Evolutionary conservation across 1,284 basidiomycete species (phyloP).

Genomic region (Tilletia caries): DNA sequence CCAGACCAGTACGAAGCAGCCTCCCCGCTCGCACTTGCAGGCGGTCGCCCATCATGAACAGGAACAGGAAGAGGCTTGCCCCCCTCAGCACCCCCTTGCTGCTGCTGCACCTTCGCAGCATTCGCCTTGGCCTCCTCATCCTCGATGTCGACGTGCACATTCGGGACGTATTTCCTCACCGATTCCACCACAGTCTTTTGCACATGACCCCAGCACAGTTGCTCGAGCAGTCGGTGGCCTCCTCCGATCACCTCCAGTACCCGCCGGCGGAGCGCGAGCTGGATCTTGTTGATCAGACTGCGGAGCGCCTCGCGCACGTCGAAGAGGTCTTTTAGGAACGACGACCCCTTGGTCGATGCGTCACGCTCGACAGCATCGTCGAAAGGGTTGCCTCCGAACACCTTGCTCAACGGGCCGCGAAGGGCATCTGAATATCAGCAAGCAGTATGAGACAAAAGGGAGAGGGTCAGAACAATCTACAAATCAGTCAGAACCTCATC

Average conservation of each 20-base stretch:
- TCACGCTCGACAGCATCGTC: neutral
- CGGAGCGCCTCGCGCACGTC: constrained; percentile 7
- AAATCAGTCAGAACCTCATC: too few species aligned
- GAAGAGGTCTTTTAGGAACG: constrained; percentile 12
- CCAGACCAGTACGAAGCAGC: constrained; percentile 11
- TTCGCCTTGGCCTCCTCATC: constrained; percentile 13
- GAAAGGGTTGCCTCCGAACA: constrained; percentile 17
- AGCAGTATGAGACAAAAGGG: neutral
- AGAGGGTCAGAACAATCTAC: neutral
- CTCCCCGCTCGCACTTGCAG: neutral
- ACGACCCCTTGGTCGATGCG: neutral
- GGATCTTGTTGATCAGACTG: constrained; percentile 7
- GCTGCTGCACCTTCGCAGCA: neutral
- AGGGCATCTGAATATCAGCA: constrained; percentile 9
- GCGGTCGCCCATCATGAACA: constrained; percentile 7
- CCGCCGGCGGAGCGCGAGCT: constrained; percentile 12
- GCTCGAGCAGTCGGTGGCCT: constrained; percentile 13
- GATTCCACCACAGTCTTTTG: constrained; percentile 11
- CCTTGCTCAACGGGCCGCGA: constrained; percentile 13
- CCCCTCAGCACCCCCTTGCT: neutral
- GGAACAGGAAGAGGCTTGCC: neutral
- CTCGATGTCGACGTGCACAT: constrained; percentile 9
- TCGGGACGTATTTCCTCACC: constrained; percentile 6
- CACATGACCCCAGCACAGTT: constrained; percentile 14
- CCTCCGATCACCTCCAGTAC: constrained; percentile 15